These are phyloP conservation scores for Trametes hirsuta DNA, from an alignment of 1,284 basidiomycete species.

Conservation along the genomic window DNA sequence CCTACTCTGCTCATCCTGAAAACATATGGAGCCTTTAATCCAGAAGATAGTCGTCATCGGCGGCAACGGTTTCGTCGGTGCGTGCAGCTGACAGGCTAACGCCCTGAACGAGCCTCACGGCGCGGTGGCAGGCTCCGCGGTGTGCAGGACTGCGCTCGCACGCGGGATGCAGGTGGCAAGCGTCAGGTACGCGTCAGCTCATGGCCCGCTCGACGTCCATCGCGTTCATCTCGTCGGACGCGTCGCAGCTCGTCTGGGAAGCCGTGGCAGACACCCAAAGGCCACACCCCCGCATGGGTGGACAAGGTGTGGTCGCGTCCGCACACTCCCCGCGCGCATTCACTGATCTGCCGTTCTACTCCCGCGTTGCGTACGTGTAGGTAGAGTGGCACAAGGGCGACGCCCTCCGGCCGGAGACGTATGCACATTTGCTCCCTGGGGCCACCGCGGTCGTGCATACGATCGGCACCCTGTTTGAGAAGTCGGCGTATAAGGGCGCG, in stretches of 20 bases:
- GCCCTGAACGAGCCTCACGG: not conserved
- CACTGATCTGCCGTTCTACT: constrained; percentile 1
- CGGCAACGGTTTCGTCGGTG: constrained; percentile 94
- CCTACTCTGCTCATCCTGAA: not conserved
- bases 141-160: constrained; percentile 85
- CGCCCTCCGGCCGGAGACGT: constrained; percentile 78
- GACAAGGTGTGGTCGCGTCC: constrained; percentile 52
- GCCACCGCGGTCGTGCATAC: constrained; percentile 90
- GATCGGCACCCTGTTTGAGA: constrained; percentile 90
- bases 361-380: constrained; percentile 37
- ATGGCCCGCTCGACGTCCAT: not conserved
- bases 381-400: constrained; percentile 85
- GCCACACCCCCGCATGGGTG: constrained; percentile 88
- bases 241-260: constrained; percentile 76
- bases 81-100: constrained; percentile 18
- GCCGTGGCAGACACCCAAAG: constrained; percentile 86
- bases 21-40: constrained; percentile 36
- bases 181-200: constrained; percentile 66
- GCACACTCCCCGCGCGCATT: constrained; percentile 13
- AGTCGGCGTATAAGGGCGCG: constrained; percentile 79
- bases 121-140: constrained; percentile 74
- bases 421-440: constrained; percentile 66
- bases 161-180: constrained; percentile 88
- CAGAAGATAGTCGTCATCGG: constrained; percentile 86
- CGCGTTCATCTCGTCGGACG: not conserved